Evolutionary conservation across 345 rosid species (phyloP).

Genomic region (Syzygium jambos): DNA sequence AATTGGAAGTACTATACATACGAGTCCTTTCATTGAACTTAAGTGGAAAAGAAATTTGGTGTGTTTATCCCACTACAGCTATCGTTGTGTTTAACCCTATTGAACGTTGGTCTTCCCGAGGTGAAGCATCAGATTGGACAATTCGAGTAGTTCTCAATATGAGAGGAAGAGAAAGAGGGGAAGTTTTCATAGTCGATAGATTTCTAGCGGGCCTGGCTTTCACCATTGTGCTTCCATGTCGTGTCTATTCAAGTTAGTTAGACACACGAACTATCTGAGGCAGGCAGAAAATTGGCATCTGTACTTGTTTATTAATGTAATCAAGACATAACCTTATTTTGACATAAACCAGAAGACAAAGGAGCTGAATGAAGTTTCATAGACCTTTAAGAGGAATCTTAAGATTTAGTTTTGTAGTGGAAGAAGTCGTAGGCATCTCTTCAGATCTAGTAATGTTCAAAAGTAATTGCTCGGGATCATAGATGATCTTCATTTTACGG

Average conservation of each 20-base stretch:
- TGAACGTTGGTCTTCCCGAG: background rate
- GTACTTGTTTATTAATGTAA: background rate
- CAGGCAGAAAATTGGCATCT: background rate
- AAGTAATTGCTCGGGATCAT: background rate
- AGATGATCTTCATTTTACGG: background rate
- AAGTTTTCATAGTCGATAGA: background rate
- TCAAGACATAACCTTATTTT: background rate
- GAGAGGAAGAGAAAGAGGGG: background rate
- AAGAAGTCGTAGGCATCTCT: background rate
- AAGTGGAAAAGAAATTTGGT: background rate
- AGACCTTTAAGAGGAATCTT: background rate
- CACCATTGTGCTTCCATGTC: background rate
- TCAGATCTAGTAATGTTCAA: background rate
- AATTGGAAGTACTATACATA: background rate
- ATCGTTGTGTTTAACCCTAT: background rate
- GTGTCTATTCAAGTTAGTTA: background rate
- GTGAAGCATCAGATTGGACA: background rate
- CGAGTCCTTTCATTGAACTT: background rate
- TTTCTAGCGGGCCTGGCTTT: background rate
- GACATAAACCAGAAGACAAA: background rate
- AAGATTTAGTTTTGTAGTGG: background rate
- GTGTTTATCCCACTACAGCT: background rate
- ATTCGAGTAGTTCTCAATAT: background rate
- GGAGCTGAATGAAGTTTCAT: background rate
- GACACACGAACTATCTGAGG: background rate